A percentile compares a stretch with the other conserved stretches of the same genome.
Evolutionary conservation across 768 basidiomycete genomes (phyloP).

Genomic region (Rhodotorula taiwanensis): DNA sequence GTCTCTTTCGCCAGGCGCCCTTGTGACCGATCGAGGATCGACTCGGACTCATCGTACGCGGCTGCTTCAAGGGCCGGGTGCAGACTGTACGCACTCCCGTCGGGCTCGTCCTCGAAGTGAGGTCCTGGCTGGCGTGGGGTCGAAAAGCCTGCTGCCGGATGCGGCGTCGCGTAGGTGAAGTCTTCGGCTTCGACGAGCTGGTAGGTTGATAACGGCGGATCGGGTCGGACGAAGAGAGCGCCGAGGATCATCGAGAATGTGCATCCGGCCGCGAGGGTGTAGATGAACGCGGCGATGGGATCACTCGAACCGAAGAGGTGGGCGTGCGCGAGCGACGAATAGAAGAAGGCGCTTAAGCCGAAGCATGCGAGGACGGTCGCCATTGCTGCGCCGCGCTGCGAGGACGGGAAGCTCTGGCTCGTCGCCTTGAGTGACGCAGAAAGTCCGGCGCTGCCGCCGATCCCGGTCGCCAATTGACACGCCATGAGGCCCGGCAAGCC

Average conservation of each 20-base stretch:
- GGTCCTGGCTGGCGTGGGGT: no score
- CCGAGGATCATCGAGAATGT: conserved; percentile 19
- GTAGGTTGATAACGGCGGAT: not conserved
- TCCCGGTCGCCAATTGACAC: conserved; percentile 21
- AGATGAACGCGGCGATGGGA: conserved; percentile 27
- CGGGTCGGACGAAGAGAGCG: conserved; percentile 14
- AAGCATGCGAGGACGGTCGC: conserved; percentile 23
- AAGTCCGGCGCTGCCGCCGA: not conserved
- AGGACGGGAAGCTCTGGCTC: conserved; percentile 13
- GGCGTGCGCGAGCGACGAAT: conserved; percentile 25
- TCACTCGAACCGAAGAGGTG: conserved; percentile 14
- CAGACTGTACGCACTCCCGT: not conserved
- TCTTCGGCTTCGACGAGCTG: not conserved
- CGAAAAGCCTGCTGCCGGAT: no score
- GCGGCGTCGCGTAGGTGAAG: not conserved
- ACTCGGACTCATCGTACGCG: not conserved
- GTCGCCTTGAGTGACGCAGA: conserved; percentile 16
- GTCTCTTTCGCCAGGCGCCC: conserved; percentile 7
- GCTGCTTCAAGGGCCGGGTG: conserved; percentile 3
- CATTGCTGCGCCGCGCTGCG: conserved; percentile 22
- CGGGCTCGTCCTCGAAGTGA: not conserved
- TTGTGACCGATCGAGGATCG: no score
- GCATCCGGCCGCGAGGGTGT: conserved; percentile 23
- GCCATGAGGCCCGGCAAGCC: conserved; percentile 19
- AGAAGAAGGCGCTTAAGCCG: conserved; percentile 29